phyloP scores from a whole-genome alignment of 129 eudicot species.

The Artemisia annua region DNA sequence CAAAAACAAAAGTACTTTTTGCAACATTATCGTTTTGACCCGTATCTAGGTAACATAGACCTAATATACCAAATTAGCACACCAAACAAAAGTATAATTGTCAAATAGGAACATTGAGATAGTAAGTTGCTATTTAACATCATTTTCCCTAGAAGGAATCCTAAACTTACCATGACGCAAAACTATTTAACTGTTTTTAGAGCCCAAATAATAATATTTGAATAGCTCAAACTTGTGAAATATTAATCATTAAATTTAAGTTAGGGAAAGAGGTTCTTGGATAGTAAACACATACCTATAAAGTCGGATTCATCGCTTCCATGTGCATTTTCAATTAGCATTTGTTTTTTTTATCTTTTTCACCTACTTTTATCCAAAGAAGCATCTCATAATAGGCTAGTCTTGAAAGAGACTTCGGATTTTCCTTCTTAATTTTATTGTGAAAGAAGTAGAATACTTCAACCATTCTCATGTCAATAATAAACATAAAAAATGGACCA shows the following conservation, averaged over 20 bases:
- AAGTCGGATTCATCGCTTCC: slow-evolving; percentile 41
- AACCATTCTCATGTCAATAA: slow-evolving; percentile 64
- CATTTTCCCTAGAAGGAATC: too few species aligned
- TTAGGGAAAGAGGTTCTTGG: background rate
- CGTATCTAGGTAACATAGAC: too few species aligned
- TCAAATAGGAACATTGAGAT: too few species aligned
- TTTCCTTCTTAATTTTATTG: slow-evolving; percentile 54
- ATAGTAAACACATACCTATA: slow-evolving; percentile 49
- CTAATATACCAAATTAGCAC: too few species aligned
- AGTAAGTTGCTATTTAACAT: too few species aligned
- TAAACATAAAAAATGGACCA: slow-evolving; percentile 65
- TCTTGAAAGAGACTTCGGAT: slow-evolving; percentile 53
- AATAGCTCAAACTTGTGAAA: slow-evolving; percentile 15
- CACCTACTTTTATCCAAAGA: slow-evolving; percentile 53
- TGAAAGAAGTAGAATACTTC: slow-evolving; percentile 63
- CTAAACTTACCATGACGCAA: too few species aligned
- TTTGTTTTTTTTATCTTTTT: slow-evolving; percentile 59
- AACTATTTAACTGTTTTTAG: too few species aligned
- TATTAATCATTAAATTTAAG: background rate
- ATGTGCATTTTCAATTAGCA: slow-evolving; percentile 42
- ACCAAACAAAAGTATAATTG: too few species aligned
- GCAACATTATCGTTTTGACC: too few species aligned
- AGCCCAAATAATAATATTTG: background rate
- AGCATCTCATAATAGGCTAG: slow-evolving; percentile 88
- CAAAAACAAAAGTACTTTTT: background rate